Conservation (phyloP, 1,139 yeast species). For the Yamadazyma friedrichii region DNA sequence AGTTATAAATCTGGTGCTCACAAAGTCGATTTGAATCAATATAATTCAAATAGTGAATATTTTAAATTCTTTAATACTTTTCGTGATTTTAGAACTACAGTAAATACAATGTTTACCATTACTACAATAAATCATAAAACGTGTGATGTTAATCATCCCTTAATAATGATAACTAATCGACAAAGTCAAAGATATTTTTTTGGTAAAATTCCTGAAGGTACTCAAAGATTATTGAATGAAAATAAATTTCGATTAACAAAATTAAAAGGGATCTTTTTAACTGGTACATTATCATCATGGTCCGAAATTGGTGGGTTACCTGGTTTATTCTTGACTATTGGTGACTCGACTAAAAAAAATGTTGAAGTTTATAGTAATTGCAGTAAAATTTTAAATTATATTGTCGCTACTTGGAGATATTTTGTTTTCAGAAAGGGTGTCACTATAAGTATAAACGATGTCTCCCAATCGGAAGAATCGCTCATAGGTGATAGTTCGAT, state of each 20-base stretch:
- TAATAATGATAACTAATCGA: constrained; percentile 48
- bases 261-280: constrained; percentile 64
- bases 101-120: constrained; percentile 32
- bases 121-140: constrained; percentile 57
- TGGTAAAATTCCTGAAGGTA: constrained; percentile 84
- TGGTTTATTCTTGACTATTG: constrained; percentile 80
- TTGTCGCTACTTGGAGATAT: constrained; percentile 78
- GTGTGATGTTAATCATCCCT: constrained; percentile 59
- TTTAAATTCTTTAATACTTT: constrained; percentile 12
- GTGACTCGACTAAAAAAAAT: constrained; percentile 69
- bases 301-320: constrained; percentile 82
- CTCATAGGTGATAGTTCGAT: constrained; percentile 52
- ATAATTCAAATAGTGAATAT: constrained; percentile 9
- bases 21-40: constrained; percentile 11
- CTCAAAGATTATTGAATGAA: constrained; percentile 69
- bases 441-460: constrained; percentile 45
- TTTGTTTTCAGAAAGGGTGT: constrained; percentile 86
- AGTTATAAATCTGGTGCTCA: constrained; percentile 17
- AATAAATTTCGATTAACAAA: constrained; percentile 53
- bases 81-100: constrained; percentile 16
- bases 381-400: constrained; percentile 46
- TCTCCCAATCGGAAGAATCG: constrained; percentile 25
- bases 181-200: constrained; percentile 65
- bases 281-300: constrained; percentile 74
- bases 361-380: constrained; percentile 38